Evolutionary conservation across 805 yeast genomes (phyloP).

Genomic region (Priceomyces castillae): DNA sequence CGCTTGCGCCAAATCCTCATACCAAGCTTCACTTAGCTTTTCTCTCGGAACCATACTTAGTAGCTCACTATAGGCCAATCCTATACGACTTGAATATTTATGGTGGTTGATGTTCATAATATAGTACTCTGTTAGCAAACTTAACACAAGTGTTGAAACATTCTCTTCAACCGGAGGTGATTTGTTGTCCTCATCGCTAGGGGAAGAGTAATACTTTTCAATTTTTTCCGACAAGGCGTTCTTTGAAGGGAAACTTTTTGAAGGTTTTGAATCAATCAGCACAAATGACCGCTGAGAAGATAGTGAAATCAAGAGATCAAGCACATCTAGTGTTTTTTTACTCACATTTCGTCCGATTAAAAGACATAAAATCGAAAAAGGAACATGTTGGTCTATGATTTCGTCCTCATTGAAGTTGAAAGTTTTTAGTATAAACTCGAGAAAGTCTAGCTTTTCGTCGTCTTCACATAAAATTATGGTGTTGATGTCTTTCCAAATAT

Average conservation of each 20-base stretch:
- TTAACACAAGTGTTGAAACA: constrained; percentile 18
- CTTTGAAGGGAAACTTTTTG: not conserved
- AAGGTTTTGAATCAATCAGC: constrained; percentile 4
- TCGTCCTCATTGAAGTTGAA: constrained; percentile 87
- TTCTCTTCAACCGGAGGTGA: constrained; percentile 14
- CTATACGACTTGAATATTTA: constrained; percentile 16
- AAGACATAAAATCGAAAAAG: constrained; percentile 57
- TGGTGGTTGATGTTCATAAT: constrained; percentile 14
- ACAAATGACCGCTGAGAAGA: constrained; percentile 62
- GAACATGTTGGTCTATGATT: constrained; percentile 72
- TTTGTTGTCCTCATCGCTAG: constrained; percentile 3
- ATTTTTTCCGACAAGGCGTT: constrained; percentile 1
- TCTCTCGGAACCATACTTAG: constrained; percentile 19
- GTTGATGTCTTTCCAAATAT: constrained; percentile 70
- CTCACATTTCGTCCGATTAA: constrained; percentile 25
- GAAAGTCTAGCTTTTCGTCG: constrained; percentile 39
- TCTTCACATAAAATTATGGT: constrained; percentile 35
- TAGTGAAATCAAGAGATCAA: constrained; percentile 44
- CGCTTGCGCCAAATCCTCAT: constrained; percentile 11
- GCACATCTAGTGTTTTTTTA: constrained; percentile 37
- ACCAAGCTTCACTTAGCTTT: constrained; percentile 6
- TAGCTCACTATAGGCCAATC: constrained; percentile 19
- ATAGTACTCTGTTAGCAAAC: constrained; percentile 16
- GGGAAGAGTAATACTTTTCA: constrained; percentile 4
- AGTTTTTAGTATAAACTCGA: constrained; percentile 56